These are phyloP conservation scores for Deinandra increscens DNA, from an alignment of 129 eudicot species.

Conservation along the genomic window DNA sequence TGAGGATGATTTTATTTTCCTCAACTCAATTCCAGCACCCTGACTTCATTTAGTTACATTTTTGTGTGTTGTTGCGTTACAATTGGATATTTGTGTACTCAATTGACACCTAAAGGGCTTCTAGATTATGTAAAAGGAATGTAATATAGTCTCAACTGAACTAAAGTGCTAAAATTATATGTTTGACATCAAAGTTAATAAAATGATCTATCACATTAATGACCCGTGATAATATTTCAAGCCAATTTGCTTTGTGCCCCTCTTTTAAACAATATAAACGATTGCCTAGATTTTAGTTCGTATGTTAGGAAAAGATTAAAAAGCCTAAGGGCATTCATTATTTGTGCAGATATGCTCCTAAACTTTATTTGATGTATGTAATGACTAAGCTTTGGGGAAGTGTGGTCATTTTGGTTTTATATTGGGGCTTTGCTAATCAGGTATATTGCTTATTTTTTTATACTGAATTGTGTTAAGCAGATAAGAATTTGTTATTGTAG, in stretches of 20 bases:
- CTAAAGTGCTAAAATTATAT: no score
- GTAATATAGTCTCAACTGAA: no score
- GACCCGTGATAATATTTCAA: background rate
- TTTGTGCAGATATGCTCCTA: no score
- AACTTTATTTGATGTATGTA: constrained; percentile 94
- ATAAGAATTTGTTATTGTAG: background rate
- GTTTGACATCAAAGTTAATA: background rate
- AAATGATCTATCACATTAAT: background rate
- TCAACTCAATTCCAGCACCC: no score
- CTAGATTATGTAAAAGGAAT: no score
- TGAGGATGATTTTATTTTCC: no score
- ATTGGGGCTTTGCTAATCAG: constrained; percentile 99
- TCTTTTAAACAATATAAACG: background rate
- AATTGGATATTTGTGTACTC: constrained; percentile 98
- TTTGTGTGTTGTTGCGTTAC: constrained; percentile 58
- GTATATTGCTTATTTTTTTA: constrained; percentile 30
- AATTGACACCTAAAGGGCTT: constrained; percentile 91
- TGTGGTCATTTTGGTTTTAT: constrained; percentile 92
- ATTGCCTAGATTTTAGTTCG: background rate
- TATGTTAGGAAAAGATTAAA: background rate
- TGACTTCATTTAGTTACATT: no score
- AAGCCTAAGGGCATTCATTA: background rate
- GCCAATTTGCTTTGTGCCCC: background rate
- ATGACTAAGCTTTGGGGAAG: constrained; percentile 99
- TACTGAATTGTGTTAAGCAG: no score